Percentiles rank a stretch among this genome's conserved stretches.
These are phyloP conservation scores for Cyberlindnera petersonii DNA, from an alignment of 805 yeast genomes.

Conservation along the genomic window DNA sequence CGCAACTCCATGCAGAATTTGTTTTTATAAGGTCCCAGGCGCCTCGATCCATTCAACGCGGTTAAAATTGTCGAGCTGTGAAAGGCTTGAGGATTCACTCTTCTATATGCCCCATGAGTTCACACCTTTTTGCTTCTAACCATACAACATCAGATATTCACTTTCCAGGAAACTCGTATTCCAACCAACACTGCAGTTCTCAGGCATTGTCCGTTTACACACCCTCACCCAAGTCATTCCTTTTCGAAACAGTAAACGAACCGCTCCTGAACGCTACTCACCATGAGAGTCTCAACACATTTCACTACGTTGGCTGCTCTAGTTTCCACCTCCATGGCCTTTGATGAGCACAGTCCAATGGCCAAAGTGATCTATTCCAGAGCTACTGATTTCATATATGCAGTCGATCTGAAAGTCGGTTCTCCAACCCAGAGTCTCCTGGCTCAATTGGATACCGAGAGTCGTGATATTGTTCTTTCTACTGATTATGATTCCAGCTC, in stretches of 20 bases:
- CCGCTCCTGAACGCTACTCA: background rate
- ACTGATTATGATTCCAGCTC: constrained; percentile 2
- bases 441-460: constrained; percentile 10
- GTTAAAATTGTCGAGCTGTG: no score
- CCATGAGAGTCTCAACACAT: background rate
- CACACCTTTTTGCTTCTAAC: no score
- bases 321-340: background rate
- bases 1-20: no score
- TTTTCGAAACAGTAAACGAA: constrained; percentile 1
- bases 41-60: no score
- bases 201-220: background rate
- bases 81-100: no score
- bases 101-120: no score
- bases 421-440: constrained; percentile 10
- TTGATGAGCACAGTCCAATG: constrained; percentile 2
- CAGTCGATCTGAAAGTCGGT: constrained; percentile 11
- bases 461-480: constrained; percentile 14
- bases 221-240: constrained; percentile 11
- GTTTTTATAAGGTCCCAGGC: no score
- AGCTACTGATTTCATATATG: constrained; percentile 8
- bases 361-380: constrained; percentile 13
- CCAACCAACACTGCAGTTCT: background rate
- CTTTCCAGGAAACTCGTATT: no score
- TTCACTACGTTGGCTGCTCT: background rate
- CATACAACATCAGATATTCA: no score